Evolutionary conservation across 176 grass and related monocot genomes (phyloP), one percentile per base, ranked within the genome.

Genomic region (Rhipidocladum racemiflorum): DNA sequence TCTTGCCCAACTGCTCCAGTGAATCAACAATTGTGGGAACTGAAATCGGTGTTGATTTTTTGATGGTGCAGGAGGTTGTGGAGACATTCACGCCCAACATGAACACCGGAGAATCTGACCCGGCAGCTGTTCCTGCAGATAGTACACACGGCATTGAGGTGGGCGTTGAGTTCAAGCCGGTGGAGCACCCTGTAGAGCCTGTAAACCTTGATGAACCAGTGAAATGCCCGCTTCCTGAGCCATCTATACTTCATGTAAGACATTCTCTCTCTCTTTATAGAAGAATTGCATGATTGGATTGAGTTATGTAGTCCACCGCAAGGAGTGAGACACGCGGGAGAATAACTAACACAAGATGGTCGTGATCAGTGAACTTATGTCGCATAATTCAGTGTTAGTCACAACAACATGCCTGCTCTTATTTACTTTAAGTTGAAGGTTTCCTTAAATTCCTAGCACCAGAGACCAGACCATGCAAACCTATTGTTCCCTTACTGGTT

Each of bases 231-330:
- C 74, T 93, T 64, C 92, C 92, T 80, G 92, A 99, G 78, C 92
- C 92, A 65, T 99, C 96, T 66, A 93, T 95, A 88, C 78, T 98
- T 21, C 90, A 98, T 91, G 96, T 95, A 87, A 91, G 92, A 78
- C 32, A 51, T 77, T 67, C 6, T 11, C 0, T 49, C 3, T 2
- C 35, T 79, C 14, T 35, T 59, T 77, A 20, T 55, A 21, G 82
- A 15, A 18, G 16, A 79, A 27, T 76, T 53, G 27, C 53, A 72
- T 84, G 65, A 44, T 64, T 42, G 42, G 9, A 43, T 29, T 70
- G 40, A 78, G 39, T 42, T 64, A 70, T 39, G 0, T 72, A 62
- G 36, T 74, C 15, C 24, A 34, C 21, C 4, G 4, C 53, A 78
- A 64, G 42, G n/a, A 54, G 45, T 29, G 13, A 51, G 24, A 16